Evolutionary conservation across 1,284 basidiomycete genomes (phyloP), one percentile per base, ranked within the genome.

Genomic region (Gomphus bonarii): DNA sequence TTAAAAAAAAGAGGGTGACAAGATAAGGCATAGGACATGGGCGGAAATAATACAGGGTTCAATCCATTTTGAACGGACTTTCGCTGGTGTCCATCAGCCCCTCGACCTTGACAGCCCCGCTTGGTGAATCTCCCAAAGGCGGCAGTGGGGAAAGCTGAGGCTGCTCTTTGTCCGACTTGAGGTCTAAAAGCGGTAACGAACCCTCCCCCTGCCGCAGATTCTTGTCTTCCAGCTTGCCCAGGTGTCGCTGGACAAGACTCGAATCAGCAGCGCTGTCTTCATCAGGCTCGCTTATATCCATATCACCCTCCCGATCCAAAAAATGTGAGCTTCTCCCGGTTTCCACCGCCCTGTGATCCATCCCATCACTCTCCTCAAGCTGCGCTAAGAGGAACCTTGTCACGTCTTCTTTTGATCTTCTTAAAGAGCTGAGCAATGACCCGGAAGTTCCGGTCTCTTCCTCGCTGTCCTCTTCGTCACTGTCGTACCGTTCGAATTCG

Each of bases 41-140:
- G 22, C 50, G 33, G 20, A 33, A 31, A 48, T 48, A 54, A 44
- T 54, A 54, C 36, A 54, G 22, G 14, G 22, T 30, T 46, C 46
- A 58, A 20, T 46, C 57, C 20, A 42, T 53, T 67, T 81, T 84
- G 64, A 84, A 66, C 46, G 85, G 84, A 65, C 80, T 78, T 69
- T 89, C 86, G 67, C 81, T 86, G 58, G 73, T 72, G 67, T 89
- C 84, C 71, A 85, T 73, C 56, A 88, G 72, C n/a, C 85, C 86
- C 67, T 91, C 88, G 25, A 73, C 79, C 66, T 79, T 77, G 25
- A 80, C 75, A 28, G 76, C 79, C 1, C 77, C 73, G 60, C 76
- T 73, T 40, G 78, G 74, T 54, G 73, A 76, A 62, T 89, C 85
- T 20, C 84, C 83, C 57, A 73, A 71, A 16, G 85, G 81, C 10